These are phyloP conservation scores for Stromatinia cepivora DNA, from an alignment of 2,329 filamentous ascomycete species.

Conservation along the genomic window DNA sequence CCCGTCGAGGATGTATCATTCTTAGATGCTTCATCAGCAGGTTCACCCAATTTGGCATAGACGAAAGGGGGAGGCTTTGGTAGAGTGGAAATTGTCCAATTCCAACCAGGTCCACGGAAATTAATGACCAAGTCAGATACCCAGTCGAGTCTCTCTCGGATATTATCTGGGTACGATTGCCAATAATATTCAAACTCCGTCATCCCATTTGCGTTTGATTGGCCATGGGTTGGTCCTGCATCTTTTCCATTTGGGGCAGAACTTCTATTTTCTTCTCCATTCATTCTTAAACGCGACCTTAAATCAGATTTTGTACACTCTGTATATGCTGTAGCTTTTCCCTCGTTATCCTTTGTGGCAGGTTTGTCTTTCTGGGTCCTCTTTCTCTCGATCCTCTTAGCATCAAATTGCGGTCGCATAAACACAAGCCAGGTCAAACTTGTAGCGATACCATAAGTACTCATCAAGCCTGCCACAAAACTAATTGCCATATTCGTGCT, in stretches of 20 bases:
- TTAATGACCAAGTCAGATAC: constrained; percentile 54
- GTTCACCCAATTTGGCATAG: constrained; percentile 43
- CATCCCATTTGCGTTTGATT: constrained; percentile 1
- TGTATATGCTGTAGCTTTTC: background rate
- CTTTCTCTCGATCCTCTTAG: constrained; percentile 47
- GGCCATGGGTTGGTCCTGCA: background rate
- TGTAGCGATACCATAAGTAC: constrained; percentile 53
- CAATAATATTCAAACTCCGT: constrained; percentile 55
- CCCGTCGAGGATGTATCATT: constrained; percentile 47
- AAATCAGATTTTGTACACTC: background rate
- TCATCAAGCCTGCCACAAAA: constrained; percentile 53
- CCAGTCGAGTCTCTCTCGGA: constrained; percentile 56
- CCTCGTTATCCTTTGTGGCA: background rate
- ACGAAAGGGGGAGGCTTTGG: constrained; percentile 49
- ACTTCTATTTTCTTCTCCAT: constrained; percentile 25
- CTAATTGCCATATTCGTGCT: constrained; percentile 54
- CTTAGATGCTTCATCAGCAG: constrained; percentile 41
- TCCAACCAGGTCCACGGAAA: constrained; percentile 61
- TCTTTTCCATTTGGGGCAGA: background rate
- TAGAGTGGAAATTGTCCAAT: constrained; percentile 53
- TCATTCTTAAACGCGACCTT: constrained; percentile 21
- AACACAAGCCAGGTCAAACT: constrained; percentile 53
- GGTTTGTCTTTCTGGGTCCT: constrained; percentile 22
- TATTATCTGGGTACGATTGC: constrained; percentile 58
- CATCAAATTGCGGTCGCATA: constrained; percentile 57